These are phyloP conservation scores for Solanum bulbocastanum DNA, from an alignment of 257 asterid genomes.

Conservation along the genomic window DNA sequence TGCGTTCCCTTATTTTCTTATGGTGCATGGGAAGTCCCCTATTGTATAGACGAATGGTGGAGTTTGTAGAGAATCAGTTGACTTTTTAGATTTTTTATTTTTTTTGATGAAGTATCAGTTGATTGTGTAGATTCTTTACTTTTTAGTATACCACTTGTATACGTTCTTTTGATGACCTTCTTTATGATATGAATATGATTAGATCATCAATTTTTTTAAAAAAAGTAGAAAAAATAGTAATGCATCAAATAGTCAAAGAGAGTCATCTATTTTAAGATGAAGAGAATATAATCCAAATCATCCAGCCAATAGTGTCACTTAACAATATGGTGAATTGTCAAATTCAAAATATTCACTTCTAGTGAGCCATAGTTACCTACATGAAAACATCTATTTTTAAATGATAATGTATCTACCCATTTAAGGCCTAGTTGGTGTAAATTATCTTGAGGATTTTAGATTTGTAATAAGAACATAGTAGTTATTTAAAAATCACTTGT, in stretches of 20 bases:
- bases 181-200: neutral
- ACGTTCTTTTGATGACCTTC: neutral
- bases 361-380: neutral
- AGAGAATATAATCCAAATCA: neutral
- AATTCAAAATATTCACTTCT: neutral
- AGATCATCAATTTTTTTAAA: neutral
- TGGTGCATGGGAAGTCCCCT: neutral
- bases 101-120: neutral
- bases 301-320: neutral
- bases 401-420: neutral
- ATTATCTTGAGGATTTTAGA: neutral
- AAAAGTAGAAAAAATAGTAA: neutral
- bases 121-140: neutral
- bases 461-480: neutral
- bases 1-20: neutral
- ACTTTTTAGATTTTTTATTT: neutral
- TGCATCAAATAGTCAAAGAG: neutral
- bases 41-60: neutral
- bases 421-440: neutral
- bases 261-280: neutral
- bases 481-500: neutral
- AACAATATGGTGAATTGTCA: neutral
- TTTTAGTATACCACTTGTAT: neutral
- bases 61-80: neutral
- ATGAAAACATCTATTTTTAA: neutral